Evolutionary conservation across 2,329 filamentous ascomycete species (phyloP).

Genomic region (Passalora sequoiae): DNA sequence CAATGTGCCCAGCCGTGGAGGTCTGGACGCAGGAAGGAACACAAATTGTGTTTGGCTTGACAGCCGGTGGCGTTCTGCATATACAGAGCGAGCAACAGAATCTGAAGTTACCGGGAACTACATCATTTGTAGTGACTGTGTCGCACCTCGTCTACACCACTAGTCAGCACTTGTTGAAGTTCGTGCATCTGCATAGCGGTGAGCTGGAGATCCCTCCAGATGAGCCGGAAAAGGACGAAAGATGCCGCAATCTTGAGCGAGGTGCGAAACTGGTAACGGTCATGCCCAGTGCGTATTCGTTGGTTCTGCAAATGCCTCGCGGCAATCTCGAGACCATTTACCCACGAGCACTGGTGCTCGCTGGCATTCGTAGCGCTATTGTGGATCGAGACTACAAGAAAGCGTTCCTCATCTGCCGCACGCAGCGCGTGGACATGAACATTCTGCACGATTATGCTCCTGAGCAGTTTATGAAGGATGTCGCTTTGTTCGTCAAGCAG

Average conservation of each 20-base stretch:
- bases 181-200: constrained; percentile 68
- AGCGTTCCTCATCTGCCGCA: constrained; percentile 83
- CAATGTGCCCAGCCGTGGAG: constrained; percentile 26
- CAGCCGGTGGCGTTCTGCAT: constrained; percentile 64
- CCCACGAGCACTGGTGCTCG: constrained; percentile 84
- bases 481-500: constrained; percentile 75
- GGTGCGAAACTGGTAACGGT: constrained; percentile 82
- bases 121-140: constrained; percentile 77
- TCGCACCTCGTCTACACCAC: constrained; percentile 89
- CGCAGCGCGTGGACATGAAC: constrained; percentile 95
- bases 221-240: constrained; percentile 84
- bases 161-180: constrained; percentile 86
- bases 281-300: constrained; percentile 77
- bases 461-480: constrained; percentile 71
- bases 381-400: constrained; percentile 73
- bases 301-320: constrained; percentile 90
- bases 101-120: constrained; percentile 77
- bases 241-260: constrained; percentile 86
- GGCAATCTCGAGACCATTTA: constrained; percentile 95
- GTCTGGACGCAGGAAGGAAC: constrained; percentile 35
- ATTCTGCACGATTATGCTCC: constrained; percentile 93
- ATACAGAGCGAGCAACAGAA: constrained; percentile 51
- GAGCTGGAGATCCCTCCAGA: constrained; percentile 79
- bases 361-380: constrained; percentile 77
- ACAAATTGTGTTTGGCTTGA: constrained; percentile 57